phyloP scores from a whole-genome alignment of 768 basidiomycete species.

The Leccinellum rugosiceps region DNA sequence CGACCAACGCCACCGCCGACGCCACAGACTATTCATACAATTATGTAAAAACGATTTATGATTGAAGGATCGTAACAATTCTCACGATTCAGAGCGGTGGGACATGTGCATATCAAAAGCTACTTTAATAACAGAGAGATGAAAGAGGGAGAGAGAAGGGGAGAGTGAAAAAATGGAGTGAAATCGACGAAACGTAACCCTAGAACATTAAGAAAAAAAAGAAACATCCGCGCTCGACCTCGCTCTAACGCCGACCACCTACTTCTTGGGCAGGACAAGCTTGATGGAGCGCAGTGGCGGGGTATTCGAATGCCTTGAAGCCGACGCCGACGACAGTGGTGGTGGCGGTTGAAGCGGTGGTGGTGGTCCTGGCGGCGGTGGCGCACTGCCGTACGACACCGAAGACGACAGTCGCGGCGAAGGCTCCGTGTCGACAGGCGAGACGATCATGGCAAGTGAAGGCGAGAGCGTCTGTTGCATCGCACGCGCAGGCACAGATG shows the following conservation, averaged over 20 bases:
- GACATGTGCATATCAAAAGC: not conserved
- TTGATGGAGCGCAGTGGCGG: conserved; percentile 30
- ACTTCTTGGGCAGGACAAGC: conserved; percentile 31
- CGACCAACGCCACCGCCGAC: not conserved
- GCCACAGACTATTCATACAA: too few species aligned
- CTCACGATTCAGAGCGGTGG: not conserved
- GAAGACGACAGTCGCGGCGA: conserved; percentile 32
- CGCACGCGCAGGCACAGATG: conserved; percentile 26
- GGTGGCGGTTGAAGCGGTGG: conserved; percentile 12
- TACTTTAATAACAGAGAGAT: not conserved
- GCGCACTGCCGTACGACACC: conserved; percentile 15
- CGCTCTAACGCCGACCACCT: conserved; percentile 3
- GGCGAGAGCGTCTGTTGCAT: conserved; percentile 35
- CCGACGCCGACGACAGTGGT: not conserved
- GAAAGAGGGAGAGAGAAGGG: not conserved
- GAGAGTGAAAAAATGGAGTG: not conserved
- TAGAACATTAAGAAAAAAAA: not conserved
- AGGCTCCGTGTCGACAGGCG: conserved; percentile 32
- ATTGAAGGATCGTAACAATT: not conserved
- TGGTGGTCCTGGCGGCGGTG: conserved; percentile 11
- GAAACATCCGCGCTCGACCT: not conserved
- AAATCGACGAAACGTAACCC: not conserved
- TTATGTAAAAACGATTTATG: not conserved
- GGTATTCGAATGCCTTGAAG: conserved; percentile 23
- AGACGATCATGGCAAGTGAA: conserved; percentile 35